phyloP scores from a whole-genome alignment of 441 rosid genomes.

The Erodium texanum region DNA sequence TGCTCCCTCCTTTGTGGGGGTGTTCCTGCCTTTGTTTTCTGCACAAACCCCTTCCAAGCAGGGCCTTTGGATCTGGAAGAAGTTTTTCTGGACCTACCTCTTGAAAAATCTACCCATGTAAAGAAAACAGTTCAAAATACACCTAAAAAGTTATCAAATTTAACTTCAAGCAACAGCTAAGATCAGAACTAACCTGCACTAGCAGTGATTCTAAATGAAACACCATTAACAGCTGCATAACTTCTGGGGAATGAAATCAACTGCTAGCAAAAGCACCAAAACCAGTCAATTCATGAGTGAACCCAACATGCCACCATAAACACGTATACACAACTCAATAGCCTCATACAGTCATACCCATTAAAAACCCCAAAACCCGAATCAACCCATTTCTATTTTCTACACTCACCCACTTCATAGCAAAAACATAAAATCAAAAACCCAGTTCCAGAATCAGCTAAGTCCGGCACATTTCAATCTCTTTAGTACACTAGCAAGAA shows the following conservation, averaged over 20 bases:
- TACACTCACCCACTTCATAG: too few relatives aligned
- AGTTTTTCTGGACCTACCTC: slow-evolving; percentile 50
- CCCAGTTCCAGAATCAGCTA: too few relatives aligned
- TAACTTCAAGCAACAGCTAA: slow-evolving; percentile 12
- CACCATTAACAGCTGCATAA: slow-evolving; percentile 18
- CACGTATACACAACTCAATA: too few relatives aligned
- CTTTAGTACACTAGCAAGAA: neutral
- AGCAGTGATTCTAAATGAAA: slow-evolving; percentile 43
- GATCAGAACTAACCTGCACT: slow-evolving; percentile 44
- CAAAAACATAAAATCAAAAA: too few relatives aligned
- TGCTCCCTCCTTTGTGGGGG: slow-evolving; percentile 31
- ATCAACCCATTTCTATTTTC: too few relatives aligned
- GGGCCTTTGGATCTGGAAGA: slow-evolving; percentile 43
- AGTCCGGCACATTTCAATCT: too few relatives aligned
- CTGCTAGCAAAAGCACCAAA: slow-evolving; percentile 35
- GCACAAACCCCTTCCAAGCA: slow-evolving; percentile 38
- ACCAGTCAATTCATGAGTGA: too few relatives aligned
- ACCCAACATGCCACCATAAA: too few relatives aligned
- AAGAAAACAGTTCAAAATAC: slow-evolving; percentile 7
- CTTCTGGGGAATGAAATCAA: slow-evolving; percentile 17
- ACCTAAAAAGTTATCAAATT: slow-evolving; percentile 4
- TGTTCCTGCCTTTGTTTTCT: slow-evolving; percentile 36
- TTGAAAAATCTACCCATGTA: slow-evolving; percentile 48
- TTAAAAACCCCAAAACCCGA: too few relatives aligned
- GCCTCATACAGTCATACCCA: too few relatives aligned